A percentile compares a stretch with the other conserved stretches of the same genome.
These are phyloP conservation scores for Omphalea diandra DNA, from an alignment of 441 rosid species.

Conservation along the genomic window DNA sequence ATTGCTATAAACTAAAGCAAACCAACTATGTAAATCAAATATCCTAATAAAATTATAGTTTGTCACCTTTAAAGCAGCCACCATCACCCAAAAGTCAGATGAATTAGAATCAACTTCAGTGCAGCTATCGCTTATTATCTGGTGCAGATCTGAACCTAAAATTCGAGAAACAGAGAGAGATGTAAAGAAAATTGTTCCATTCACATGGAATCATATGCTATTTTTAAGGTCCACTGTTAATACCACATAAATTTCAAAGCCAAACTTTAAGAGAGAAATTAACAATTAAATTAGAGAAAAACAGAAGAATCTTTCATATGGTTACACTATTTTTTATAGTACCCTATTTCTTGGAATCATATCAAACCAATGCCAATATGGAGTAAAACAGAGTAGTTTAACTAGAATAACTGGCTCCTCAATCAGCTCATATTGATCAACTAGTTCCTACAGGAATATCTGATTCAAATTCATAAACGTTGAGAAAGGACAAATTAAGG, in stretches of 20 bases:
- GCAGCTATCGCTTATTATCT: constrained; percentile 57
- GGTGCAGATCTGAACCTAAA: constrained; percentile 64
- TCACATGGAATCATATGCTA: background rate
- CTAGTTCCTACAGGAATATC: constrained; percentile 7
- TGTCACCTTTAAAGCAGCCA: constrained; percentile 88
- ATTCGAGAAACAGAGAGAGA: constrained; percentile 3
- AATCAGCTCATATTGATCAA: no score
- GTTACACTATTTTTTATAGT: no score
- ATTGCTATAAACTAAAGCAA: constrained; percentile 3
- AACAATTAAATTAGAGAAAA: background rate
- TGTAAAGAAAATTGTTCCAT: background rate
- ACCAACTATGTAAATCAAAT: background rate
- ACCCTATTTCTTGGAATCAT: no score
- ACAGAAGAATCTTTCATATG: no score
- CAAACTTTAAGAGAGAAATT: background rate
- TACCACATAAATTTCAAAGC: background rate
- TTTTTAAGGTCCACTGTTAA: background rate
- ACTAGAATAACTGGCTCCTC: background rate
- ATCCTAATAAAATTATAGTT: constrained; percentile 25
- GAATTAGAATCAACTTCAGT: constrained; percentile 65
- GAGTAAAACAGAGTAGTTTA: background rate
- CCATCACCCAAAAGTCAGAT: constrained; percentile 95
- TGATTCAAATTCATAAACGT: background rate
- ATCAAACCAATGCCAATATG: constrained; percentile 6
- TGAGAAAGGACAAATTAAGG: background rate